Percentiles rank a stretch among this genome's conserved stretches.
Conservation (phyloP, 805 yeast species). For the Cyberlindnera bimundalis region DNA sequence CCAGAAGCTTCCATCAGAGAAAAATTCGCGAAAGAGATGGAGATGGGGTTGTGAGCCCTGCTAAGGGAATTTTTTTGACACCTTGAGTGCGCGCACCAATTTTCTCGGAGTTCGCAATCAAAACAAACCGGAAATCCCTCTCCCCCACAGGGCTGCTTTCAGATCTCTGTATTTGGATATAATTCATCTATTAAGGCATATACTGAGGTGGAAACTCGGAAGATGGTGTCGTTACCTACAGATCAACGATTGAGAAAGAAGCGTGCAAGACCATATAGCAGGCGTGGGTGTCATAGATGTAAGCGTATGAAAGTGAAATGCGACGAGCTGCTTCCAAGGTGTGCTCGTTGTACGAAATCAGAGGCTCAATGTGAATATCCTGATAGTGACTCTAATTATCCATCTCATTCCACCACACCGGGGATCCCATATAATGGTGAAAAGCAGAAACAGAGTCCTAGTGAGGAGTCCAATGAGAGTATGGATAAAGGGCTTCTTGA, state of each 20-base stretch:
- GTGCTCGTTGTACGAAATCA: slow-evolving; percentile 15
- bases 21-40: not conserved
- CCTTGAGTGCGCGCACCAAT: not conserved
- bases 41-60: not conserved
- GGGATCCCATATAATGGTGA: not conserved
- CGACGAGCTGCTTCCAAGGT: slow-evolving; percentile 18
- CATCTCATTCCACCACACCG: not conserved
- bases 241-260: slow-evolving; percentile 57
- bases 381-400: not conserved
- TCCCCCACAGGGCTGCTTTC: too few species aligned
- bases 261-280: slow-evolving; percentile 22
- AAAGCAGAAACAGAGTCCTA: not conserved
- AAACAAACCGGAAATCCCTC: too few species aligned
- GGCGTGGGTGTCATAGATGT: slow-evolving; percentile 41
- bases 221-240: not conserved
- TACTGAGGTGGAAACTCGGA: not conserved
- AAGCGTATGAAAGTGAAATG: slow-evolving; percentile 40
- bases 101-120: too few species aligned
- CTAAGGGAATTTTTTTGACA: too few species aligned
- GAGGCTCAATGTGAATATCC: slow-evolving; percentile 11
- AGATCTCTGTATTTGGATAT: too few species aligned
- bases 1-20: slow-evolving; percentile 1
- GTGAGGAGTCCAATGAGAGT: slow-evolving; percentile 2
- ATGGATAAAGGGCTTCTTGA: slow-evolving; percentile 17
- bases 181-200: too few species aligned